Evolutionary conservation across 805 yeast genomes (phyloP).

Genomic region (Lipomyces kockii): DNA sequence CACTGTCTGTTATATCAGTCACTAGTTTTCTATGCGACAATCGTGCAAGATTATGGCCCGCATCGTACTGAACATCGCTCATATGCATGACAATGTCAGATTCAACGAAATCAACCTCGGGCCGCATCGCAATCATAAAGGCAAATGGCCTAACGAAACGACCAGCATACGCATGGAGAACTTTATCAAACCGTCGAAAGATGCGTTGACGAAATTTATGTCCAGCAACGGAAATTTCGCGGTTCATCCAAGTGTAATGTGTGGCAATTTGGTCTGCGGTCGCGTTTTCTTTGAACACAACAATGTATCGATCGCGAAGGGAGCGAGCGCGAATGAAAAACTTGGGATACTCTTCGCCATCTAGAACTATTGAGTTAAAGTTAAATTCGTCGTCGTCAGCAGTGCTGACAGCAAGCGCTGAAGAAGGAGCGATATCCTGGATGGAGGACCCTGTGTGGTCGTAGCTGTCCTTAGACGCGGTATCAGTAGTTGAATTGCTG

Average conservation of each 20-base stretch:
- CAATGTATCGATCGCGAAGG: conserved; percentile 17
- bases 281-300: conserved; percentile 18
- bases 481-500: neutral
- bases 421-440: neutral
- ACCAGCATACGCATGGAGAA: conserved; percentile 28
- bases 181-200: conserved; percentile 10
- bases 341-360: conserved; percentile 2
- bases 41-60: conserved; percentile 32
- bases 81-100: conserved; percentile 17
- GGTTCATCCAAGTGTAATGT: conserved; percentile 45
- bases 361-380: neutral
- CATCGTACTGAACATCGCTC: conserved; percentile 19
- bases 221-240: conserved; percentile 3
- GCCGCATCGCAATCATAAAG: conserved; percentile 27
- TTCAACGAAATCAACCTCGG: conserved; percentile 28
- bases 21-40: conserved; percentile 22
- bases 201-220: conserved; percentile 16
- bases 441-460: neutral
- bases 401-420: neutral
- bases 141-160: conserved; percentile 15
- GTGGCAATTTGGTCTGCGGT: conserved; percentile 6
- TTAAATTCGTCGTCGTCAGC: neutral
- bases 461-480: neutral
- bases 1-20: conserved; percentile 3
- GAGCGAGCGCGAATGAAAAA: conserved; percentile 9